Evolutionary conservation across 441 rosid genomes (phyloP).

Genomic region (Mallotus repandus): DNA sequence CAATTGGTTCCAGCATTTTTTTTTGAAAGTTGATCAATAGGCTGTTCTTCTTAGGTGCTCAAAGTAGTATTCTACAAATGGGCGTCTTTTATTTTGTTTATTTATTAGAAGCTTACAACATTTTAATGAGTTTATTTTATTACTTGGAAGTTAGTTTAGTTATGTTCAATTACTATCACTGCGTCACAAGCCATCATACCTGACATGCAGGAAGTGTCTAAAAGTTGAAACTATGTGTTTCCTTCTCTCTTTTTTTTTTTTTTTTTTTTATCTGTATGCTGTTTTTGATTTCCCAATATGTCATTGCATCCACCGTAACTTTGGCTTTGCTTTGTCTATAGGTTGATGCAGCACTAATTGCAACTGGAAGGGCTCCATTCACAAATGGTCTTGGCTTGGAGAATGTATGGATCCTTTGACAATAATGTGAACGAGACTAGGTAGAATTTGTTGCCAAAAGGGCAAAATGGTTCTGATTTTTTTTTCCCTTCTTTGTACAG

Average conservation of each 20-base stretch:
- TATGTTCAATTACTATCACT: background rate
- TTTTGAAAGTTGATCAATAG: constrained; percentile 3
- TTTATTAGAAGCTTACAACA: too few relatives aligned
- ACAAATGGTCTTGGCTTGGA: constrained; percentile 95
- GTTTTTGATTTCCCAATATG: background rate
- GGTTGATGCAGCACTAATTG: constrained; percentile 97
- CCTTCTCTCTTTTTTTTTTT: too few relatives aligned
- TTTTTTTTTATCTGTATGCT: background rate
- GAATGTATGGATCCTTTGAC: constrained; percentile 46
- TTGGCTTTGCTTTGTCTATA: constrained; percentile 32
- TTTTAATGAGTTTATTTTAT: background rate
- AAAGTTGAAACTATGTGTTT: constrained; percentile 3
- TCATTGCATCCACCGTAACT: background rate
- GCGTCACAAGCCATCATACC: background rate
- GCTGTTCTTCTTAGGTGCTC: background rate
- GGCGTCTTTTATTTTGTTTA: background rate
- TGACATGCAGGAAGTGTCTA: background rate
- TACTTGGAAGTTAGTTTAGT: background rate
- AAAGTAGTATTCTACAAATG: background rate
- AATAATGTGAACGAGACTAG: constrained; percentile 7
- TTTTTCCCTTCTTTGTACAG: constrained; percentile 37
- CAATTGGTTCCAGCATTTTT: background rate
- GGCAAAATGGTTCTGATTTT: constrained; percentile 10
- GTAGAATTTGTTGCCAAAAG: constrained; percentile 5
- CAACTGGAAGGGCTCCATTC: constrained; percentile 97